Percentiles rank a stretch among this genome's conserved stretches.
phyloP scores from a whole-genome alignment of 1,284 basidiomycete species.

The Cutaneotrichosporon sp. region DNA sequence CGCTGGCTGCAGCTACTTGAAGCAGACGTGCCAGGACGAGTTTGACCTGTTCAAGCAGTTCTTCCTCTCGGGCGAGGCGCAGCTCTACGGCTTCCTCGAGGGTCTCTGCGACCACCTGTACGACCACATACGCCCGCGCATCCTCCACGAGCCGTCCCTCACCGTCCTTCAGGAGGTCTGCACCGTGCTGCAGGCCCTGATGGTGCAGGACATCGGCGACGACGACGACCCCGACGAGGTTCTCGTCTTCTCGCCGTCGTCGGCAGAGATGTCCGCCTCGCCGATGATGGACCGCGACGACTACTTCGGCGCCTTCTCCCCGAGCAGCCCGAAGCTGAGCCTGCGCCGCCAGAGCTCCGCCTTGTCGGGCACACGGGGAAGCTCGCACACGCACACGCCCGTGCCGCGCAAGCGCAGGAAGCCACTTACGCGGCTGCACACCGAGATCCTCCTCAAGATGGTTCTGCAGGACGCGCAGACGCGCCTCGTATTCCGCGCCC shows the following conservation, averaged over 20 bases:
- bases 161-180: constrained; percentile 87
- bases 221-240: constrained; percentile 32
- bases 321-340: constrained; percentile 33
- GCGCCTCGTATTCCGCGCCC: constrained; percentile 87
- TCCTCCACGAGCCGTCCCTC: constrained; percentile 84
- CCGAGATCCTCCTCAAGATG: constrained; percentile 75
- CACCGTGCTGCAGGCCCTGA: constrained; percentile 87
- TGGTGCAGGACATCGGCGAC: constrained; percentile 70
- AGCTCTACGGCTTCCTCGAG: constrained; percentile 83
- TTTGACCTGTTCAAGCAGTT: constrained; percentile 80
- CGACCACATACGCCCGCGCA: constrained; percentile 87
- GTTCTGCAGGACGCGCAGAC: constrained; percentile 93
- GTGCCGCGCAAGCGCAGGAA: constrained; percentile 20
- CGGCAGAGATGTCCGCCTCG: constrained; percentile 22
- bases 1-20: constrained; percentile 84
- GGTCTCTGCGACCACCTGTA: constrained; percentile 87
- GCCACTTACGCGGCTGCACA: constrained; percentile 62
- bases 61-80: constrained; percentile 79
- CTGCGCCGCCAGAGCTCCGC: constrained; percentile 17
- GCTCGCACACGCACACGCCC: constrained; percentile 7
- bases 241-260: constrained; percentile 27
- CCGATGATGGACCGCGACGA: constrained; percentile 21
- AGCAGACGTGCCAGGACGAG: constrained; percentile 83
- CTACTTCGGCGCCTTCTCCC: constrained; percentile 34
- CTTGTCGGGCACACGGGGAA: constrained; percentile 6